Conservation (phyloP, 1,284 basidiomycete genomes). For the Marasmius fiardii region DNA sequence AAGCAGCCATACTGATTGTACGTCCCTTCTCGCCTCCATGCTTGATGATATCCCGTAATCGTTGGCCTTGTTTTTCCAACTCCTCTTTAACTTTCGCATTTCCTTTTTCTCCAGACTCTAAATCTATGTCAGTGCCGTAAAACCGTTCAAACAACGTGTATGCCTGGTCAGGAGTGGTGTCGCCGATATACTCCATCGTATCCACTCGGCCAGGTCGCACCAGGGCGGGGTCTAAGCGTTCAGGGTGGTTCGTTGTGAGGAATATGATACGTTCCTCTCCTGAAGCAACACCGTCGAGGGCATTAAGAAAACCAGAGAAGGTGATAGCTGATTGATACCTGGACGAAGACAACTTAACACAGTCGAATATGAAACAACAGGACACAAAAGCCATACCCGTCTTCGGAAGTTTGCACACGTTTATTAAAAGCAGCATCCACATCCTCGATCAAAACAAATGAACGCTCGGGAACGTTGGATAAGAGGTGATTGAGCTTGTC, state of each 20-base stretch:
- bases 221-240: conserved; percentile 83
- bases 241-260: conserved; percentile 97
- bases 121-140: conserved; percentile 52
- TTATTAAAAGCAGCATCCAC: conserved; percentile 98
- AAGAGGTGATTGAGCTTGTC: conserved; percentile 95
- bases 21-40: conserved; percentile 49
- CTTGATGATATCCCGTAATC: conserved; percentile 51
- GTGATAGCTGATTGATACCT: conserved; percentile 94
- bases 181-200: conserved; percentile 80
- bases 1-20: conserved; percentile 86
- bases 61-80: conserved; percentile 44
- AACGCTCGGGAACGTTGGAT: conserved; percentile 90
- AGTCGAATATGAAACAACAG: not conserved
- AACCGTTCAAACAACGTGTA: conserved; percentile 81
- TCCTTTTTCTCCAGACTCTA: not conserved
- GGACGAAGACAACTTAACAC: conserved; percentile 10
- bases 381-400: conserved; percentile 59
- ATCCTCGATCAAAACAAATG: conserved; percentile 94
- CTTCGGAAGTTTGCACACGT: conserved; percentile 83
- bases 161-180: conserved; percentile 85
- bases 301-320: conserved; percentile 97
- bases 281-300: conserved; percentile 95
- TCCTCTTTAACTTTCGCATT: conserved; percentile 30
- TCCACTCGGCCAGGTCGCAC: conserved; percentile 96
- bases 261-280: conserved; percentile 98